Base-by-base conservation (phyloP, 2,329 filamentous ascomycete genomes). In the Aspergillus japonicus region DNA sequence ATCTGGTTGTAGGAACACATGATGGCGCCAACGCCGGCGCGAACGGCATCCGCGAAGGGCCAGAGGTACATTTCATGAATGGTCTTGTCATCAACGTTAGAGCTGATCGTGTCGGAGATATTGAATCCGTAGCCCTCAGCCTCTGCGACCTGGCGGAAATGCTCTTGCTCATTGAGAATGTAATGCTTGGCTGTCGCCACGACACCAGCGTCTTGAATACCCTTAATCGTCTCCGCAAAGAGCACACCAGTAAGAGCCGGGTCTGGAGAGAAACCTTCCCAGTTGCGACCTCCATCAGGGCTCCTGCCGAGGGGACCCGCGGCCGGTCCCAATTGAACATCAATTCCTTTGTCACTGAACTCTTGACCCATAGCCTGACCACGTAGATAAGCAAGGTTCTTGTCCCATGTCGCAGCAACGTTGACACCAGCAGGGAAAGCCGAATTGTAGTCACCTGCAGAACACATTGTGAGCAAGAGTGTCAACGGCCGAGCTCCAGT, bases 161-260 rank as follows among this genome's bases (percentile, higher is more conserved):
- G 77, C 82, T 90, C 82, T 78, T 92, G 91, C 76, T 91, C 89
- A 67, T 93, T 90, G 52, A 78, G 83, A 60, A 91, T 85, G 71
- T 81, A 89, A 71, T 93, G 90, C 81, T 93, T 94, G 50, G 89
- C 89, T 69, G 89, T 92, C 62, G 92, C 91, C 76, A 96, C 89
- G 56, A 94, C 85, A 72, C 91, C 91, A 14, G 88, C 87, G 69
- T 88, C 85, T 71, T 96, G 92, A 49, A 96, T 93, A 62, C 92
- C 92, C 71, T 85, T 83, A 62, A 96, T 83, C 1, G 89, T 90
- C 71, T 90, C 82, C 42, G 86, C 86, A 66, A 93, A 88, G 56
- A 87, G 86, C 63, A 88, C 80, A 55, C 89, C 92, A 55, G 90
- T 87, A 56, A 92, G 81, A 14, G 89, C 88, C 0, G 91, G 91